Conservation (phyloP, 495 filamentous ascomycete species). For the Talaromyces thailandensis region DNA sequence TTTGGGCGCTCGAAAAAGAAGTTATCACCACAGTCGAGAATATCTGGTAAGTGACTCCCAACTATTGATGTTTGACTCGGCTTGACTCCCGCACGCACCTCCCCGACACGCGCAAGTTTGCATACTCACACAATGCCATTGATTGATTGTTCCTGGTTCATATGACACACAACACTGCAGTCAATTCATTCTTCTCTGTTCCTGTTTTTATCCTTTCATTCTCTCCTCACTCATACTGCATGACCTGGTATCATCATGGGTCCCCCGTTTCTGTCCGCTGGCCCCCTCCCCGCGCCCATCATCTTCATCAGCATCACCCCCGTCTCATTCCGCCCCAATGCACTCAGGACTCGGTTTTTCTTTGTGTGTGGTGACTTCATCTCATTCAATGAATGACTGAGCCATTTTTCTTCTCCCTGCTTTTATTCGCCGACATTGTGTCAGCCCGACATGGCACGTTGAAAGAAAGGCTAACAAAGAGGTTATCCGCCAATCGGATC, state of each 20-base stretch:
- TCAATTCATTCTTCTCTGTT: not conserved
- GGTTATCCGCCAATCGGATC: not conserved
- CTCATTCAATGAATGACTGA: not conserved
- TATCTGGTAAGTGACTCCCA: conserved; percentile 5
- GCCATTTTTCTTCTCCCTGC: not conserved
- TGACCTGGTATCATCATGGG: not conserved
- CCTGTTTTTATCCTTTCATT: not conserved
- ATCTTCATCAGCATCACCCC: not conserved
- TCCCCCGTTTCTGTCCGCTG: not conserved
- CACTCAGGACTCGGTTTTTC: not conserved
- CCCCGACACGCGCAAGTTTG: not conserved
- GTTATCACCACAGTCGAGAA: not conserved
- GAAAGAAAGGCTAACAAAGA: conserved; percentile 3
- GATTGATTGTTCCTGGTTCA: not conserved
- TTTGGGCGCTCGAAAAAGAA: conserved; percentile 31
- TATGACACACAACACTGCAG: not conserved
- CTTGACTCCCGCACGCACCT: not conserved
- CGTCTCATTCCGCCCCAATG: not conserved
- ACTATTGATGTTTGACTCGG: not conserved
- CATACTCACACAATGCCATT: not conserved
- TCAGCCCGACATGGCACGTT: not conserved
- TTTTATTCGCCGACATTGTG: not conserved
- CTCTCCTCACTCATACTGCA: not conserved
- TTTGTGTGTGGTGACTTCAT: conserved; percentile 1
- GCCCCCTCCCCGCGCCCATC: not conserved